These are phyloP conservation scores for Colletotrichum coccodes DNA, from an alignment of 2,329 filamentous ascomycete genomes.

Conservation along the genomic window DNA sequence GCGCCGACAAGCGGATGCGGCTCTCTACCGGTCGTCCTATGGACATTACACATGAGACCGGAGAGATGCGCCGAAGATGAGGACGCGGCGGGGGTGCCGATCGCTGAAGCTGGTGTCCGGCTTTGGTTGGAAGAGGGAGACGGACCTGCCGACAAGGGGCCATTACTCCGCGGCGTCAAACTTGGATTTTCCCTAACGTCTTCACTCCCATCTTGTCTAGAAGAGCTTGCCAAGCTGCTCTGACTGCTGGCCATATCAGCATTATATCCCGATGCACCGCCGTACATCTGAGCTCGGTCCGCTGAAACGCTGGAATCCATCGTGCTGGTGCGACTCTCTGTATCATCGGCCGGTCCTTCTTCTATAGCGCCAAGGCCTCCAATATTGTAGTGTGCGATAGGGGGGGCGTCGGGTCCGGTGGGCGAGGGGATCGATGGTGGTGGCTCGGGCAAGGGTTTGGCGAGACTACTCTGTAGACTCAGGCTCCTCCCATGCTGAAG, in stretches of 20 bases:
- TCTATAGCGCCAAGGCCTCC: conserved; percentile 30
- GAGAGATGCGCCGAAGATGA: conserved; percentile 69
- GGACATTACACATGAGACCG: conserved; percentile 77
- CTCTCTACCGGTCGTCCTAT: conserved; percentile 88
- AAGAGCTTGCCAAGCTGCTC: conserved; percentile 33
- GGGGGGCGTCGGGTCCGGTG: conserved; percentile 39
- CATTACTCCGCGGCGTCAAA: conserved; percentile 62
- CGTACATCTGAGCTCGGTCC: conserved; percentile 49
- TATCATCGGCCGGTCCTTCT: conserved; percentile 46
- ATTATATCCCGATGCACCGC: conserved; percentile 42
- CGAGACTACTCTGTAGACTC: conserved; percentile 66
- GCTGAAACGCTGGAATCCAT: conserved; percentile 58
- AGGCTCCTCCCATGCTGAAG: conserved; percentile 63
- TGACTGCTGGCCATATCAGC: conserved; percentile 49
- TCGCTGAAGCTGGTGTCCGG: conserved; percentile 45
- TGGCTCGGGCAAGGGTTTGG: conserved; percentile 66
- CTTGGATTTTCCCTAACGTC: conserved; percentile 52
- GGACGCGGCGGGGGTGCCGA: conserved; percentile 55
- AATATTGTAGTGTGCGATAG: conserved; percentile 46
- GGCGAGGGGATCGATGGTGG: conserved; percentile 44
- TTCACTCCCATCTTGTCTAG: conserved; percentile 55
- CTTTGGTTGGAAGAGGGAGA: conserved; percentile 62
- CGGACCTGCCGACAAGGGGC: conserved; percentile 64
- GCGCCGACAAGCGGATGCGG: conserved; percentile 93
- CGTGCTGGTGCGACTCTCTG: conserved; percentile 55